These are phyloP conservation scores for Cyphellophora attinorum DNA, from an alignment of 2,329 filamentous ascomycete species.

Conservation along the genomic window DNA sequence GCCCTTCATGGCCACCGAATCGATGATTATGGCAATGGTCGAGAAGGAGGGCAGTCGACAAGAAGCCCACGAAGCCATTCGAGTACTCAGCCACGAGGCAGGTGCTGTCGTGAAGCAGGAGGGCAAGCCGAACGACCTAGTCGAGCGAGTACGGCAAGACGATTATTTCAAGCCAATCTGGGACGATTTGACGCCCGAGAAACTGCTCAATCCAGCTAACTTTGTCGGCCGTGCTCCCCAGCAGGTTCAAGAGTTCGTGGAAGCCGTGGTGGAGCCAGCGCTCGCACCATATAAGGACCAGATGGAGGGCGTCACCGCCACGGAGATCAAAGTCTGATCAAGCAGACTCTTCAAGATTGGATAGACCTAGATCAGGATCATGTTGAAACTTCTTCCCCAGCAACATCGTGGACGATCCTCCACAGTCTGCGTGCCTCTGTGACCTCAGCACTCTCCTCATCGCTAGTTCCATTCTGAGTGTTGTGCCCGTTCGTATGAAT, in stretches of 20 bases:
- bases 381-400: conserved; percentile 6
- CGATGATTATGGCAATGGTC: conserved; percentile 70
- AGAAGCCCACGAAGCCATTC: conserved; percentile 79
- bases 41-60: conserved; percentile 63
- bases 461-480: background rate
- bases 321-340: conserved; percentile 30
- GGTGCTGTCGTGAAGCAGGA: conserved; percentile 60
- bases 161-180: conserved; percentile 66
- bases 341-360: background rate
- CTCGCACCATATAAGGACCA: conserved; percentile 36
- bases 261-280: conserved; percentile 38
- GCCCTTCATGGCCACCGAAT: conserved; percentile 72
- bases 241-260: conserved; percentile 44
- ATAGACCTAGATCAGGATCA: conserved; percentile 1
- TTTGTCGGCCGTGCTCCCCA: conserved; percentile 49
- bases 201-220: conserved; percentile 53
- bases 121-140: conserved; percentile 70
- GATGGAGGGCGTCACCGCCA: conserved; percentile 26
- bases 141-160: conserved; percentile 63
- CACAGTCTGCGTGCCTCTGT: conserved; percentile 27
- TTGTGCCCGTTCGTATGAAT: conserved; percentile 1
- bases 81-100: conserved; percentile 70
- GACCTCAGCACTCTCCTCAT: conserved; percentile 15
- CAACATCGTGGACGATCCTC: conserved; percentile 28
- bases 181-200: conserved; percentile 50